Evolutionary conservation across 2,329 filamentous ascomycete genomes (phyloP).

Genomic region (Teratosphaeria viscida): DNA sequence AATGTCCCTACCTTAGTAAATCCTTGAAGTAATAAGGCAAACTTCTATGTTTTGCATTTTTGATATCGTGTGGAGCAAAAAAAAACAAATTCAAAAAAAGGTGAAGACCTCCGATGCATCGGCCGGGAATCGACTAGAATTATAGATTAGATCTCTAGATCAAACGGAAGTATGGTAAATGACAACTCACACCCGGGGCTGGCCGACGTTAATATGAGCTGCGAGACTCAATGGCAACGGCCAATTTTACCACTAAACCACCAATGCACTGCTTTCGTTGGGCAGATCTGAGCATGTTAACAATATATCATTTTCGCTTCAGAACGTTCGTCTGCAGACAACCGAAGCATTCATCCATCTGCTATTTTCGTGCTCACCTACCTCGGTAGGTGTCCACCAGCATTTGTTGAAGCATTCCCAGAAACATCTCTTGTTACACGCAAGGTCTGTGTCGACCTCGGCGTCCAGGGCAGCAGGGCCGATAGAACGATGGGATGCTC

Average conservation of each 20-base stretch:
- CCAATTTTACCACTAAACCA: conserved; percentile 2
- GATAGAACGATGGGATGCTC: no score
- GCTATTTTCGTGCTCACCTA: no score
- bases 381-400: no score
- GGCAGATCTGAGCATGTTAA: not conserved
- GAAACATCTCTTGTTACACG: no score
- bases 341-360: no score
- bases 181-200: not conserved
- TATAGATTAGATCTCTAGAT: not conserved
- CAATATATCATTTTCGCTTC: not conserved
- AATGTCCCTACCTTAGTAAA: no score
- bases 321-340: no score
- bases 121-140: not conserved
- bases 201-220: not conserved
- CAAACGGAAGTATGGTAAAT: not conserved
- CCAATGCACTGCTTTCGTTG: not conserved
- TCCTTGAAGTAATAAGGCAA: no score
- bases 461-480: no score
- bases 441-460: no score
- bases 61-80: not conserved
- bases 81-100: not conserved
- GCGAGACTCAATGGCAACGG: not conserved
- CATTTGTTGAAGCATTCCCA: no score
- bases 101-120: not conserved
- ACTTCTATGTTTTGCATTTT: not conserved